Evolutionary conservation across 1,284 basidiomycete genomes (phyloP).

Genomic region (Boletellus deceptivus): DNA sequence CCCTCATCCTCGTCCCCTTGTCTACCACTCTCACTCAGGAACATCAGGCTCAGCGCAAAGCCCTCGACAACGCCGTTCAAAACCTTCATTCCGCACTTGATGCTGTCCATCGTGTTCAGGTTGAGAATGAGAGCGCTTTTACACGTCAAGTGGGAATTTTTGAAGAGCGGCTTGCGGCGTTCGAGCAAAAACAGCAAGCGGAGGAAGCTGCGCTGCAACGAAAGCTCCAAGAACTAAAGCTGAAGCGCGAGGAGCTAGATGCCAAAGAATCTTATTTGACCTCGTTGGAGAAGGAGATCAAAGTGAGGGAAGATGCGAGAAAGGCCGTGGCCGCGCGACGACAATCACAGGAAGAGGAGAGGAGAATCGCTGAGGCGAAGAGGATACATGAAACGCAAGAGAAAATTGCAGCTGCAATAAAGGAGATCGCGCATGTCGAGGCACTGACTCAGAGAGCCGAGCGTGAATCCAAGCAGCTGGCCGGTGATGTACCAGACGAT

Average conservation of each 20-base stretch:
- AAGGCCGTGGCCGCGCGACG: slow-evolving; percentile 17
- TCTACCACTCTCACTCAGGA: slow-evolving; percentile 10
- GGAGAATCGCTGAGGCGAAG: slow-evolving; percentile 14
- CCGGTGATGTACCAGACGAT: slow-evolving; percentile 1
- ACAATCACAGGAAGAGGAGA: slow-evolving; percentile 29
- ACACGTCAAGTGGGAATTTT: slow-evolving; percentile 10
- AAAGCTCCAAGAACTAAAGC: slow-evolving; percentile 12
- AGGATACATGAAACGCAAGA: slow-evolving; percentile 17
- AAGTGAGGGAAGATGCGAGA: slow-evolving; percentile 27
- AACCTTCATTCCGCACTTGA: slow-evolving; percentile 10
- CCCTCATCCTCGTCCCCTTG: background rate
- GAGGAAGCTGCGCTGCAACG: slow-evolving; percentile 10
- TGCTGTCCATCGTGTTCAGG: slow-evolving; percentile 13
- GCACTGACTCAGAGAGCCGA: slow-evolving; percentile 3
- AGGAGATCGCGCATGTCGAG: slow-evolving; percentile 19
- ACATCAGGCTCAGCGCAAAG: slow-evolving; percentile 10
- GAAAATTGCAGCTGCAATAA: slow-evolving; percentile 21
- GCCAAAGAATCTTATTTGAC: slow-evolving; percentile 19
- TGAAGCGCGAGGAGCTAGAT: slow-evolving; percentile 18
- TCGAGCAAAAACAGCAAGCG: slow-evolving; percentile 18
- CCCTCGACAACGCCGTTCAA: slow-evolving; percentile 14
- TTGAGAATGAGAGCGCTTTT: slow-evolving; percentile 18
- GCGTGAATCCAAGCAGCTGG: slow-evolving; percentile 1
- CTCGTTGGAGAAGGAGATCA: slow-evolving; percentile 25
- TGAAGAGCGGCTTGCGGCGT: slow-evolving; percentile 17